Percentiles rank a stretch among this genome's conserved stretches.
phyloP scores from a whole-genome alignment of 306 rosid species.

The Quercus variabilis region DNA sequence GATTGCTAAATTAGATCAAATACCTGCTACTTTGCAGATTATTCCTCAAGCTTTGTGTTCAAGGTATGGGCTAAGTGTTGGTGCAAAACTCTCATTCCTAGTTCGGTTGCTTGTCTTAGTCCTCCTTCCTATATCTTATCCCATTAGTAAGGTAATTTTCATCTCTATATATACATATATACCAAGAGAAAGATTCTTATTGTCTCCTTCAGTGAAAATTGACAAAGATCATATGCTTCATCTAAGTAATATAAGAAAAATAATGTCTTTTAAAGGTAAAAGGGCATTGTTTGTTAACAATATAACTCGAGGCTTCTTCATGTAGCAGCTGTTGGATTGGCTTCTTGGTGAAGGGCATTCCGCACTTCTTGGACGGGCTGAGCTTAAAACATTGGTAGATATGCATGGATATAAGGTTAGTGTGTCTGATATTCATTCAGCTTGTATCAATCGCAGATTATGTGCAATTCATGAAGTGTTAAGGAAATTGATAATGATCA shows the following conservation, averaged over 20 bases:
- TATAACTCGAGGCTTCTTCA: not conserved
- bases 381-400: slow-evolving; percentile 74
- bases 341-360: slow-evolving; percentile 59
- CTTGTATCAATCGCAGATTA: slow-evolving; percentile 1
- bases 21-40: slow-evolving; percentile 32
- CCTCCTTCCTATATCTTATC: slow-evolving; percentile 70
- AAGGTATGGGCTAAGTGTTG: slow-evolving; percentile 56
- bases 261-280: not conserved
- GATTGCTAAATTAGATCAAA: not conserved
- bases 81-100: slow-evolving; percentile 53
- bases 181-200: not conserved
- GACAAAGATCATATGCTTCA: not conserved
- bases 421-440: not conserved
- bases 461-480: not conserved
- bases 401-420: slow-evolving; percentile 68
- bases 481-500: too few relatives aligned
- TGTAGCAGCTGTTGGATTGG: slow-evolving; percentile 67
- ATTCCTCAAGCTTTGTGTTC: slow-evolving; percentile 79
- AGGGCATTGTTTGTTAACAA: not conserved
- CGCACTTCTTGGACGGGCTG: slow-evolving; percentile 56
- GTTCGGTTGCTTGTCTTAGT: slow-evolving; percentile 58
- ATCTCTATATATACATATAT: not conserved
- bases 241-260: not conserved
- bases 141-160: slow-evolving; percentile 67
- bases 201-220: too few relatives aligned